A percentile compares a stretch with the other conserved stretches of the same genome.
Conservation (phyloP, 495 filamentous ascomycete genomes). For the Lasiosphaeris hirsuta region DNA sequence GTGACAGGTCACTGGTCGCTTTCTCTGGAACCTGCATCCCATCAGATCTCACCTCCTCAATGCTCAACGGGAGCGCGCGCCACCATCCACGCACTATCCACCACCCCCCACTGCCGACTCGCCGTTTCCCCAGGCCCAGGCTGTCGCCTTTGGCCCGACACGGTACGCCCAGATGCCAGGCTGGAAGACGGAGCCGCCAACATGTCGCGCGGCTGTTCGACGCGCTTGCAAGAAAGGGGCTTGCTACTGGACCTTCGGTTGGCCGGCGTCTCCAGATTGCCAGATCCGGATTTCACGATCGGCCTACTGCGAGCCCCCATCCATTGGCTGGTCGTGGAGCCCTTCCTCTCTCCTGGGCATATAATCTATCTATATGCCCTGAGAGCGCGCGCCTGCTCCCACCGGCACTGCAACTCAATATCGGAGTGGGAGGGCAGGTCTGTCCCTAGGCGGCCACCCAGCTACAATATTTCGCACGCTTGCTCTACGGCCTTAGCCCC, state of each 20-base stretch:
- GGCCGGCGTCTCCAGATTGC: constrained; percentile 13
- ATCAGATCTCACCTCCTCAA: not conserved
- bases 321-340: constrained; percentile 22
- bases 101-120: not conserved
- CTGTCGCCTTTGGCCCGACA: not conserved
- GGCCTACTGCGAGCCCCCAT: not conserved
- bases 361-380: constrained; percentile 2
- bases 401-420: constrained; percentile 2
- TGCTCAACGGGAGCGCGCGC: constrained; percentile 13
- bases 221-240: constrained; percentile 23
- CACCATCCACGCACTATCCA: constrained; percentile 5
- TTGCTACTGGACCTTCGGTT: constrained; percentile 17
- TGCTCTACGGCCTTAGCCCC: not conserved
- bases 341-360: not conserved
- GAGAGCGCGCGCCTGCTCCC: constrained; percentile 34
- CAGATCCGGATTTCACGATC: constrained; percentile 5
- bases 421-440: constrained; percentile 1
- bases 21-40: not conserved
- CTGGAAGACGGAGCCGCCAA: constrained; percentile 7
- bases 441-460: not conserved
- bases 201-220: constrained; percentile 30
- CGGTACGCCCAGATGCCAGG: constrained; percentile 6
- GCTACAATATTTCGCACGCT: not conserved
- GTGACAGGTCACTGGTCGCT: constrained; percentile 7
- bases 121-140: constrained; percentile 11